These are phyloP conservation scores for Gonium pectorale DNA, from an alignment of 139 green algal species.

Conservation along the genomic window DNA sequence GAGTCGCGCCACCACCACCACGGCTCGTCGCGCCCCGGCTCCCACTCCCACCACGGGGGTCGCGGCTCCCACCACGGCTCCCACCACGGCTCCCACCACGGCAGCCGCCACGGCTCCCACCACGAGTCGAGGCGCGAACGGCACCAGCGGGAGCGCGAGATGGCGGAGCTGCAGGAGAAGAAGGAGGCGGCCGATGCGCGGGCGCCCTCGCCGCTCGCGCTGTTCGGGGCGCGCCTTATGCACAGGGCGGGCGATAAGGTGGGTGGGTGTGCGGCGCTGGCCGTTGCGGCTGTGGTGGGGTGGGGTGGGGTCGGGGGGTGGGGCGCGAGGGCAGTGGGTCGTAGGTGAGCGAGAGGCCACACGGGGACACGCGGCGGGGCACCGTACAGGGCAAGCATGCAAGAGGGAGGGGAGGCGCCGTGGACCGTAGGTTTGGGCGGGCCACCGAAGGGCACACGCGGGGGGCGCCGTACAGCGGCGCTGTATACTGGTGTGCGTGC, in stretches of 20 bases:
- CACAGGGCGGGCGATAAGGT: slow-evolving; percentile 28
- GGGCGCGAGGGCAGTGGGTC: too few species aligned
- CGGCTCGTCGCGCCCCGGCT: not conserved
- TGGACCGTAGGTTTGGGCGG: not conserved
- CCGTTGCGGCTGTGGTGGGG: too few species aligned
- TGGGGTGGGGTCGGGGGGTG: not conserved
- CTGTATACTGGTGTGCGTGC: too few species aligned
- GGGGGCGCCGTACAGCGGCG: too few species aligned
- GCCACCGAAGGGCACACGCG: too few species aligned
- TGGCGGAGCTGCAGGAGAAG: not conserved
- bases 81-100: not conserved
- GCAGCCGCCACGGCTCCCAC: not conserved
- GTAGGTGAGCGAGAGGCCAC: not conserved
- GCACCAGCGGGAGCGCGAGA: not conserved
- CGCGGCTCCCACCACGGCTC: not conserved
- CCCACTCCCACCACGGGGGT: not conserved
- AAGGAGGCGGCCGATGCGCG: not conserved
- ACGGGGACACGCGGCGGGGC: too few species aligned
- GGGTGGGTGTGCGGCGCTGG: not conserved
- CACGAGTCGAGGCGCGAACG: not conserved
- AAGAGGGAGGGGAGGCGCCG: not conserved
- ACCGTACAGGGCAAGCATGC: not conserved
- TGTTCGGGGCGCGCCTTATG: not conserved
- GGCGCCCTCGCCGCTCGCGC: slow-evolving; percentile 1
- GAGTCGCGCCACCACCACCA: not conserved